phyloP scores from a whole-genome alignment of 495 filamentous ascomycete species.

The Aspergillus ostianus region DNA sequence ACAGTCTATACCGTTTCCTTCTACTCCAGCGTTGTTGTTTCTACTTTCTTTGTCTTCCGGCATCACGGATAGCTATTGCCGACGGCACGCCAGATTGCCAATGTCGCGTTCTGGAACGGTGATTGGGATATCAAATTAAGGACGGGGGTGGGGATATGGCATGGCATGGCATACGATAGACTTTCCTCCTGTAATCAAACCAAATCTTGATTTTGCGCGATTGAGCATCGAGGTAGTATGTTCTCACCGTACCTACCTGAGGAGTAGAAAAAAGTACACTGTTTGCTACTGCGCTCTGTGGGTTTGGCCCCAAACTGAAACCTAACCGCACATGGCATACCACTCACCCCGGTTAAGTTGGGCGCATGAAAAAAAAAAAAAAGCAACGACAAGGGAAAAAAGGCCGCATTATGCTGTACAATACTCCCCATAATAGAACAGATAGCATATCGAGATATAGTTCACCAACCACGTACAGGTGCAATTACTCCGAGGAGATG shows the following conservation, averaged over 20 bases:
- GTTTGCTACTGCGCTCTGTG: constrained; percentile 5
- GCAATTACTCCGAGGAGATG: neutral
- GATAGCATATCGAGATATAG: too few relatives aligned
- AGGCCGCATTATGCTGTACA: too few relatives aligned
- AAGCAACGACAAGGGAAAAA: neutral
- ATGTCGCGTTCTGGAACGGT: too few relatives aligned
- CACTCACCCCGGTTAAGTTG: neutral
- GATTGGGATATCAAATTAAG: too few relatives aligned
- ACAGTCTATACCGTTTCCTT: too few relatives aligned
- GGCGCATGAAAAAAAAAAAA: neutral
- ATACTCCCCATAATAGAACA: too few relatives aligned
- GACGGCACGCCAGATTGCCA: neutral
- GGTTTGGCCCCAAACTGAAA: constrained; percentile 6
- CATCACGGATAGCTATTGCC: neutral
- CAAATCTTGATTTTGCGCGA: neutral
- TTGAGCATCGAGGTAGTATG: neutral
- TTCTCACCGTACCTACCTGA: neutral
- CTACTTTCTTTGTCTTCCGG: neutral
- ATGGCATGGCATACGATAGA: neutral
- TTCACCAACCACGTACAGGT: neutral
- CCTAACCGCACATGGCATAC: constrained; percentile 3
- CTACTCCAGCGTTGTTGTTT: too few relatives aligned
- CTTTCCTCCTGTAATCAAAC: neutral
- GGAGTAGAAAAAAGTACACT: neutral
- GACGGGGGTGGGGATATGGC: too few relatives aligned